Base-by-base conservation (phyloP, 257 asterid genomes). In the Nicotiana obtusifolia region DNA sequence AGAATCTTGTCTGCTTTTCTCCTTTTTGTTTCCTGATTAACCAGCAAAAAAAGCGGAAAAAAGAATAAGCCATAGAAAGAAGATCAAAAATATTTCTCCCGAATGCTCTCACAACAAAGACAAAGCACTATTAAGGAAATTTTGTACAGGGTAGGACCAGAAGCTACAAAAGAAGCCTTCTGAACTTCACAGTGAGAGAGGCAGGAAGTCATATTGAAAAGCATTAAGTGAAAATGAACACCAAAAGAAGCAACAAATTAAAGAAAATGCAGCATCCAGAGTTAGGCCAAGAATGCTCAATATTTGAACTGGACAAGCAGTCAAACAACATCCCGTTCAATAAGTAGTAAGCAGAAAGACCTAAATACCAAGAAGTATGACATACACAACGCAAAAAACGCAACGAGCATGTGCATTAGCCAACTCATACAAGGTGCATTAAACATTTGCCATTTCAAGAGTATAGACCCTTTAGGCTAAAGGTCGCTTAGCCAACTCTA, bases 1-100 rank as follows among this genome's bases (percentile, higher is more conserved):
- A 77, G 90, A 60, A 80, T 62, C 85, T 65, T 33, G 84, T 78
- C 83, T 83, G 47, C 80, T 80, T 85, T 84, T 80, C 64, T 75
- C 80, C 84, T 83, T 84, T 47, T 83, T 84, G 80, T 62, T 78
- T 77, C 90, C 95, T 92, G 59, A 13, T 80, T 59, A 64, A 56
- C 47, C 64, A 64, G 28, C 4, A 19, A 44, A 13, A 71, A 71
- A 22, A 22, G n/a, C 1, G 24, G 37, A 22, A 30, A 47, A 19
- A 64, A 26, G 30, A 52, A 64, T 66, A 47, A 80, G 47, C 35
- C 13, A 62, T 64, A 47, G 77, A 20, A 80, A 80, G 52, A 53
- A 80, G 66, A 28, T 28, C 20, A 64, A 47, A 61, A 71, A n/a
- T n/a, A 11, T n/a, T 13, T 69, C 11, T 41, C 20, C 3, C 7